phyloP scores from a whole-genome alignment of 768 basidiomycete genomes.

The Tulasnella sp. region DNA sequence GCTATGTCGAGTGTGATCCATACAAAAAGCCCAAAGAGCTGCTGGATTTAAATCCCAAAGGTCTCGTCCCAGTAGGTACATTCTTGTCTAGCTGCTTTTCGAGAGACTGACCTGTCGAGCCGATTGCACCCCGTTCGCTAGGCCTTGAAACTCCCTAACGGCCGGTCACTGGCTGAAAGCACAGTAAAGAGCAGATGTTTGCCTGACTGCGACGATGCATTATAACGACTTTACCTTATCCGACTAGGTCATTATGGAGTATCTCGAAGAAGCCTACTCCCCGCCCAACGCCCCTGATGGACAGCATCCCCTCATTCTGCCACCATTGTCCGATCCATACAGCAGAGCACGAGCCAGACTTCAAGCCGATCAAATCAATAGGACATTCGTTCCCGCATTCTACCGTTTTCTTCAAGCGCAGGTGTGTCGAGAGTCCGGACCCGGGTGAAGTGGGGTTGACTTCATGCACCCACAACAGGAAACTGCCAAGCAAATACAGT shows the following conservation, averaged over 20 bases:
- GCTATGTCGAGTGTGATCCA: slow-evolving; percentile 74
- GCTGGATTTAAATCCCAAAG: slow-evolving; percentile 76
- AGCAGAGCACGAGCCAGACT: slow-evolving; percentile 64
- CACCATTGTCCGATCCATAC: slow-evolving; percentile 58
- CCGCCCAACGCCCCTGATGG: not conserved
- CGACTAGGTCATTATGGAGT: slow-evolving; percentile 24
- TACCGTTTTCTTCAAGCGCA: slow-evolving; percentile 67
- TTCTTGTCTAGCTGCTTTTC: not conserved
- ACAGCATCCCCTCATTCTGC: slow-evolving; percentile 49
- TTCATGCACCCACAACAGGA: slow-evolving; percentile 43
- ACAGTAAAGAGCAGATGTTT: not conserved
- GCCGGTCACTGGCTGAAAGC: slow-evolving; percentile 11
- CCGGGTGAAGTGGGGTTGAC: not conserved
- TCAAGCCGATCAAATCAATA: slow-evolving; percentile 64
- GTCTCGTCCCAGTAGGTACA: slow-evolving; percentile 61
- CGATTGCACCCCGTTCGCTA: not conserved
- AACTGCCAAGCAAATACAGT: slow-evolving; percentile 46
- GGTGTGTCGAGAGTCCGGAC: not conserved
- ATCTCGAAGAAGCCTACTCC: slow-evolving; percentile 24
- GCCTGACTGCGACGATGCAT: no score
- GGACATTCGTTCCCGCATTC: slow-evolving; percentile 63
- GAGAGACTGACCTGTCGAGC: not conserved
- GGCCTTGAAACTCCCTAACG: slow-evolving; percentile 17
- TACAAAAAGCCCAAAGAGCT: slow-evolving; percentile 78
- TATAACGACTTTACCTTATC: not conserved